These are phyloP conservation scores for Nidularia pulvinata DNA, from an alignment of 768 basidiomycete species.

Conservation along the genomic window DNA sequence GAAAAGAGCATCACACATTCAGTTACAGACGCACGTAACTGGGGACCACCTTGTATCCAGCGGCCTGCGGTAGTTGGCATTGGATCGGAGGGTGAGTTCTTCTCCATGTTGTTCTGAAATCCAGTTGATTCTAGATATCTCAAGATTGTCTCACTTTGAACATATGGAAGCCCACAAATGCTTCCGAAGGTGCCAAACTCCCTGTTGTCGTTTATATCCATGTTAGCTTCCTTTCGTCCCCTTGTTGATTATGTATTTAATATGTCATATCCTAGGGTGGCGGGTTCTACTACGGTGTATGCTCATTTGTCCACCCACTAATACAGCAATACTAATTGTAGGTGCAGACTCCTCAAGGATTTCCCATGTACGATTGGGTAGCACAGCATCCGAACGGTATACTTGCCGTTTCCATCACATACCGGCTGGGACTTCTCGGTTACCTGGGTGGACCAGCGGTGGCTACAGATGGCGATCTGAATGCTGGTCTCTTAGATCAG, in stretches of 20 bases:
- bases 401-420: constrained; percentile 29
- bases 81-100: constrained; percentile 36
- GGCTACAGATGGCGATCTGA: constrained; percentile 33
- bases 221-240: constrained; percentile 15
- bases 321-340: neutral
- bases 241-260: neutral
- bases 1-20: constrained; percentile 17
- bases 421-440: constrained; percentile 23
- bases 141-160: constrained; percentile 39
- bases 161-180: constrained; percentile 39
- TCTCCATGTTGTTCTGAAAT: neutral
- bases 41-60: constrained; percentile 45
- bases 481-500: constrained; percentile 39
- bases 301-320: neutral
- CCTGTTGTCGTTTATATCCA: constrained; percentile 43
- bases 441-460: constrained; percentile 27
- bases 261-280: constrained; percentile 26
- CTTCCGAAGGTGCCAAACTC: constrained; percentile 26
- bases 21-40: constrained; percentile 39
- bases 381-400: constrained; percentile 29
- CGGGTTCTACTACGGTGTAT: constrained; percentile 33
- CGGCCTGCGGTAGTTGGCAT: constrained; percentile 42
- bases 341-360: constrained; percentile 39
- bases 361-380: constrained; percentile 48
- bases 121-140: neutral